A percentile compares a stretch with the other conserved stretches of the same genome.
phyloP scores from a whole-genome alignment of 208 protist genomes.

The Angomonas ambiguus region DNA sequence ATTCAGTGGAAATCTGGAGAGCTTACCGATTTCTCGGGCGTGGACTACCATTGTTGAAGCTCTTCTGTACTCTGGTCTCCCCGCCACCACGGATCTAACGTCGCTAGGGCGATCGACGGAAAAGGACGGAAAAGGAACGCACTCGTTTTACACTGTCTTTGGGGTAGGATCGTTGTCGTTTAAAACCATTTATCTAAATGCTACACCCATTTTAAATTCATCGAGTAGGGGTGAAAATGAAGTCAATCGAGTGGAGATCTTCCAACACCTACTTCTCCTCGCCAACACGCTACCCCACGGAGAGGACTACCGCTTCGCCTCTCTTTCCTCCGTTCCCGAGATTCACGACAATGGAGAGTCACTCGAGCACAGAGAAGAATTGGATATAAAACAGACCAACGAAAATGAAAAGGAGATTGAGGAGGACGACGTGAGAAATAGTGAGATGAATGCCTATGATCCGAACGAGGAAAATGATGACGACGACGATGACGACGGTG shows the following conservation, averaged over 20 bases:
- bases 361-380: background rate
- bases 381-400: background rate
- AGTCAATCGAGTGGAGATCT: background rate
- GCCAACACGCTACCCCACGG: background rate
- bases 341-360: background rate
- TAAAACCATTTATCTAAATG: background rate
- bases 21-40: conserved; percentile 23
- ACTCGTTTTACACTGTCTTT: background rate
- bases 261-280: background rate
- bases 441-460: too few species aligned
- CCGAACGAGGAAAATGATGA: background rate
- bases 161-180: background rate
- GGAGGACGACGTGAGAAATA: too few species aligned
- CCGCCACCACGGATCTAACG: conserved; percentile 1
- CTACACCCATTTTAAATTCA: background rate
- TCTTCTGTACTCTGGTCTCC: conserved; percentile 56
- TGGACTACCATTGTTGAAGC: conserved; percentile 36
- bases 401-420: background rate
- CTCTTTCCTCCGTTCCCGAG: background rate
- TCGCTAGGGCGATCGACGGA: background rate
- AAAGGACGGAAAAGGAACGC: background rate
- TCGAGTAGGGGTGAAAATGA: background rate
- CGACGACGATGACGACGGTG: background rate
- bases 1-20: conserved; percentile 22
- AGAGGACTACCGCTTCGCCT: background rate